These are phyloP conservation scores for Talaromyces sp. DNA, from an alignment of 2,329 filamentous ascomycete genomes.

Conservation along the genomic window DNA sequence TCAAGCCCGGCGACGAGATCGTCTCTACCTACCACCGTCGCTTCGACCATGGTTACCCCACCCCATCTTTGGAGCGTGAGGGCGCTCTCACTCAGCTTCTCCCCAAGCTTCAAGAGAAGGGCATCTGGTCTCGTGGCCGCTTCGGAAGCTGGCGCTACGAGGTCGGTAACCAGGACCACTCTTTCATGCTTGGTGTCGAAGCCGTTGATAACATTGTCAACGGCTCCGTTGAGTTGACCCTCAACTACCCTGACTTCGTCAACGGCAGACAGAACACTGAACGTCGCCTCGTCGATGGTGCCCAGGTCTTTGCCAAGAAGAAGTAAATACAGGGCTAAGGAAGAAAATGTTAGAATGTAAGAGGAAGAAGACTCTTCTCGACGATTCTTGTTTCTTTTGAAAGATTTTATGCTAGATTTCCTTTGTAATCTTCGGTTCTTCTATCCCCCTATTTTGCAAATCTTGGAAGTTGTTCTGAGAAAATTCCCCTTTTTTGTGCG, in stretches of 20 bases:
- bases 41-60: conserved; percentile 98
- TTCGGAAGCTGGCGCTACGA: conserved; percentile 99
- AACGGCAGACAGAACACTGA: conserved; percentile 66
- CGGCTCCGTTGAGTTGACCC: conserved; percentile 83
- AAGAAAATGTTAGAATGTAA: background rate
- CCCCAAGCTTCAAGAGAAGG: conserved; percentile 84
- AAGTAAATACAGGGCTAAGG: conserved; percentile 13
- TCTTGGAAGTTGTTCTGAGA: background rate
- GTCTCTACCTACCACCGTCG: conserved; percentile 97
- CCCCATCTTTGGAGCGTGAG: conserved; percentile 90
- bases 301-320: conserved; percentile 55
- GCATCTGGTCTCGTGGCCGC: conserved; percentile 90
- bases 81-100: conserved; percentile 89
- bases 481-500: background rate
- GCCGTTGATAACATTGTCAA: conserved; percentile 86
- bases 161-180: conserved; percentile 95
- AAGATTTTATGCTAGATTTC: conserved; percentile 15
- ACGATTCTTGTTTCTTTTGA: conserved; percentile 4
- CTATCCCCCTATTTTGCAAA: background rate
- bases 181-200: conserved; percentile 95
- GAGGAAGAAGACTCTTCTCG: background rate
- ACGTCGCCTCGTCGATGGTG: conserved; percentile 60
- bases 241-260: conserved; percentile 97
- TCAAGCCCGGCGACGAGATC: conserved; percentile 85
- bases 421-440: conserved; percentile 8